phyloP scores from a whole-genome alignment of 176 grass and related monocot genomes.

The Carex cristatella region DNA sequence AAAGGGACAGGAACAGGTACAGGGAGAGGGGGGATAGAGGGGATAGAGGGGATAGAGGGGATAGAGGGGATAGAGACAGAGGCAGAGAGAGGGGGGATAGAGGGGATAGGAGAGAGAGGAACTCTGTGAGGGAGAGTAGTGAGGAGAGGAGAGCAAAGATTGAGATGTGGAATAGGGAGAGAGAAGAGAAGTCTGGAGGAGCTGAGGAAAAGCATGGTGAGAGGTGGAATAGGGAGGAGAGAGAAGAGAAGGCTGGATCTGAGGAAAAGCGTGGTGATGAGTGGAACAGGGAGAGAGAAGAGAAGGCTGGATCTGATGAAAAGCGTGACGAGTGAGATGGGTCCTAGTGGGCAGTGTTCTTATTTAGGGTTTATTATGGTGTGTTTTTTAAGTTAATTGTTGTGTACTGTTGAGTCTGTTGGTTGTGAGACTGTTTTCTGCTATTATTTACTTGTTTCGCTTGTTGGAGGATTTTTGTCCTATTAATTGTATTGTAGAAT shows the following conservation, averaged over 20 bases:
- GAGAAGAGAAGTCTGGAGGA: constrained; percentile 29
- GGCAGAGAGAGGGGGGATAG: constrained; percentile 24
- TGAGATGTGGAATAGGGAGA: constrained; percentile 80
- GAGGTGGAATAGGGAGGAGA: too few species aligned
- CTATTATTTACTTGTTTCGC: background rate
- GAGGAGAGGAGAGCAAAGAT: constrained; percentile 83
- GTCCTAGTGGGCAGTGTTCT: background rate
- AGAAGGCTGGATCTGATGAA: too few species aligned
- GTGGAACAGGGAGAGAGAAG: too few species aligned
- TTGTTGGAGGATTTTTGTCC: background rate
- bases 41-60: constrained; percentile 28
- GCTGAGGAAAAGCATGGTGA: background rate
- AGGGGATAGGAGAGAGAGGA: constrained; percentile 31
- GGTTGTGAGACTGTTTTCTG: background rate
- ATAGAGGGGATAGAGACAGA: constrained; percentile 35
- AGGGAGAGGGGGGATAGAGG: constrained; percentile 35
- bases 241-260: too few species aligned
- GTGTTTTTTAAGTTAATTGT: background rate
- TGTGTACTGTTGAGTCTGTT: background rate
- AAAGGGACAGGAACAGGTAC: constrained; percentile 23
- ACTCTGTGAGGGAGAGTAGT: constrained; percentile 58
- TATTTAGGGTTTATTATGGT: background rate
- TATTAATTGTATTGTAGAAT: background rate
- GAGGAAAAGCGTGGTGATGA: too few species aligned
- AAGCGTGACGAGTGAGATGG: background rate